Percentiles rank a stretch among this genome's conserved stretches.
Conservation (phyloP, 306 rosid species). For the Echinosophora koreensis region DNA sequence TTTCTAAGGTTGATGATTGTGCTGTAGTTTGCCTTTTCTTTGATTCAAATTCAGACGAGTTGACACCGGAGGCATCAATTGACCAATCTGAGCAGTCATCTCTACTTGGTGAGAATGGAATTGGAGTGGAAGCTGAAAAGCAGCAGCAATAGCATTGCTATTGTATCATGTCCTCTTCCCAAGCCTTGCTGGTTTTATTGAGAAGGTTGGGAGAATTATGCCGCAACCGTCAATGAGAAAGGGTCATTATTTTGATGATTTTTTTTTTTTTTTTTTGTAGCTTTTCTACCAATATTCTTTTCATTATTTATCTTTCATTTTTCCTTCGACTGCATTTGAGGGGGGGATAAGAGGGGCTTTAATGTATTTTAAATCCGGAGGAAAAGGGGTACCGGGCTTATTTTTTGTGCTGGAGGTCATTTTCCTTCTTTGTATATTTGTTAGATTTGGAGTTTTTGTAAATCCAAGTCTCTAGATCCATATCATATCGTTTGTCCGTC, state of each 20-base stretch:
- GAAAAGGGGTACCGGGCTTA: constrained; percentile 55
- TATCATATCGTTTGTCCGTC: constrained; percentile 39
- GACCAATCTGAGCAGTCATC: constrained; percentile 46
- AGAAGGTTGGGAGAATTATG: constrained; percentile 49
- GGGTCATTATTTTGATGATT: constrained; percentile 48
- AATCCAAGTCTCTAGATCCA: constrained; percentile 58
- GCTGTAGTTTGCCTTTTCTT: constrained; percentile 90
- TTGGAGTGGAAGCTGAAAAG: constrained; percentile 43
- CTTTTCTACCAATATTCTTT: constrained; percentile 55
- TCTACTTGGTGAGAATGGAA: constrained; percentile 46
- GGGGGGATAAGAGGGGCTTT: constrained; percentile 36
- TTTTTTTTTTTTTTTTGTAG: constrained; percentile 20
- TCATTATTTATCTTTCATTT: constrained; percentile 52
- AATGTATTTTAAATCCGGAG: constrained; percentile 51
- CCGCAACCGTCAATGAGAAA: constrained; percentile 44
- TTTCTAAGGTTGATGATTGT: constrained; percentile 85
- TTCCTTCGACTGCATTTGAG: constrained; percentile 48
- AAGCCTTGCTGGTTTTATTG: constrained; percentile 58
- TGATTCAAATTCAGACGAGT: constrained; percentile 51
- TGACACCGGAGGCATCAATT: constrained; percentile 27
- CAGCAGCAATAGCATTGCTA: constrained; percentile 46
- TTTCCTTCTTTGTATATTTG: constrained; percentile 53
- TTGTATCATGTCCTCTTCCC: constrained; percentile 50
- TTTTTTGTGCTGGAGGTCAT: constrained; percentile 57
- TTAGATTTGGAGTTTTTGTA: constrained; percentile 64